Base-by-base conservation (phyloP, 2,329 filamentous ascomycete species). In the Ilyonectria robusta region DNA sequence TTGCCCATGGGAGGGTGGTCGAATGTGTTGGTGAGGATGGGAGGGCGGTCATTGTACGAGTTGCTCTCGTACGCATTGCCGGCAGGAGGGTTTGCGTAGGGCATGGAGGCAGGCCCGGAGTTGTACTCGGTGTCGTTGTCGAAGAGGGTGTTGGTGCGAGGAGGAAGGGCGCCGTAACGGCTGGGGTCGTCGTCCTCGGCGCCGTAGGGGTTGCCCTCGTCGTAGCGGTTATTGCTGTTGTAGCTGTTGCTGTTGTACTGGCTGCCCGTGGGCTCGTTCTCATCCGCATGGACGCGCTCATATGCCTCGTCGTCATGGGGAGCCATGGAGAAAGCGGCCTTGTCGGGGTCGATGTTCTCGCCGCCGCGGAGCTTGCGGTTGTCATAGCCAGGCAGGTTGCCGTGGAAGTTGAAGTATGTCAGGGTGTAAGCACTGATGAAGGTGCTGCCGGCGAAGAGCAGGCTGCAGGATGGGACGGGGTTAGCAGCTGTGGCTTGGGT, bases 301-400 rank as follows among this genome's bases (percentile, higher is more conserved):
- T 92, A 92, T 48, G 87, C 86, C 75, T 91, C 89, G 70, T 92
- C 89, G 72, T 89, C 89, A 75, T 90, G 87, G n/a, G 88, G 88
- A 15, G 88, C 88, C 79, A 89, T 90, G 63, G 88, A 91, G 81
- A 92, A 92, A 66, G 89, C 89, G 31, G 89, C 89, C 82, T 91
- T 91, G 79, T 92, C 89, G 0, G 90, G 90, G 77, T 92, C 90
- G 72, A 91, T 91, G 81, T 88, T 87, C 70, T 78, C 79, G 67
- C 76, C 76, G 66, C 77, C 77, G 57, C 83, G 80, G 59, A 84
- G 72, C 74, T 82, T 78, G 74, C 77, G 82, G 70, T 82, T 83
- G 74, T 89, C 88, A 77, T 90, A 90, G 64, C 89, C 89, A 2
- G 90, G 90, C 17, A 91, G 84, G 62, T 81, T 85, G 73, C 88